Percentiles rank a stretch among this genome's conserved stretches.
Evolutionary conservation across 2,329 filamentous ascomycete genomes (phyloP).

Genomic region (Sporothrix sp.): DNA sequence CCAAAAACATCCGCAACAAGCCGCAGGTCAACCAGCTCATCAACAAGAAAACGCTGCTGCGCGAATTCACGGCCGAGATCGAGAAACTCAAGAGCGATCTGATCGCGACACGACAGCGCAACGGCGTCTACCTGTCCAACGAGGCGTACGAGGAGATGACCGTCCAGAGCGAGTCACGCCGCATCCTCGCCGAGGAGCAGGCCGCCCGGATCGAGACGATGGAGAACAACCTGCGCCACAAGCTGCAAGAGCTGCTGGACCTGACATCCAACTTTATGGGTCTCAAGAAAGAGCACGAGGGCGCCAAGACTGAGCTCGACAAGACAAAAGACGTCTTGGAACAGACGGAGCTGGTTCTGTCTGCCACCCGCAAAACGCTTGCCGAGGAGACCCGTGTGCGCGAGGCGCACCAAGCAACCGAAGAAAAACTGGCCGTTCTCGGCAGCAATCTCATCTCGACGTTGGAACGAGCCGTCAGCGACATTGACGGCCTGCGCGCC

Average conservation of each 20-base stretch:
- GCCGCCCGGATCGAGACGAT: constrained; percentile 84
- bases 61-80: constrained; percentile 85
- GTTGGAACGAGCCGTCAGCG: constrained; percentile 64
- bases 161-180: constrained; percentile 80
- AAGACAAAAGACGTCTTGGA: constrained; percentile 73
- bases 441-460: constrained; percentile 70
- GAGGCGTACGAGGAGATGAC: constrained; percentile 87
- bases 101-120: constrained; percentile 83
- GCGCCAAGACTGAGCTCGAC: constrained; percentile 60
- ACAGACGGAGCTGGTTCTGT: constrained; percentile 77
- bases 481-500: constrained; percentile 72
- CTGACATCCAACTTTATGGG: constrained; percentile 80
- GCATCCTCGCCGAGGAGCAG: constrained; percentile 88
- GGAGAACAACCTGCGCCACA: constrained; percentile 82
- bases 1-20: constrained; percentile 98
- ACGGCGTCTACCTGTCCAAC: constrained; percentile 87
- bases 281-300: constrained; percentile 82
- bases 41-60: constrained; percentile 84
- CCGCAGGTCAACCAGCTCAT: constrained; percentile 88
- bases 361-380: constrained; percentile 64
- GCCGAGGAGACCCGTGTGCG: constrained; percentile 71
- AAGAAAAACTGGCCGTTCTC: constrained; percentile 62
- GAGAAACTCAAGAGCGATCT: constrained; percentile 91
- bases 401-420: constrained; percentile 77
- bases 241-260: constrained; percentile 82